Evolutionary conservation across 768 basidiomycete genomes (phyloP), one percentile per base, ranked within the genome.

Genomic region (Pleurotus eryngii): DNA sequence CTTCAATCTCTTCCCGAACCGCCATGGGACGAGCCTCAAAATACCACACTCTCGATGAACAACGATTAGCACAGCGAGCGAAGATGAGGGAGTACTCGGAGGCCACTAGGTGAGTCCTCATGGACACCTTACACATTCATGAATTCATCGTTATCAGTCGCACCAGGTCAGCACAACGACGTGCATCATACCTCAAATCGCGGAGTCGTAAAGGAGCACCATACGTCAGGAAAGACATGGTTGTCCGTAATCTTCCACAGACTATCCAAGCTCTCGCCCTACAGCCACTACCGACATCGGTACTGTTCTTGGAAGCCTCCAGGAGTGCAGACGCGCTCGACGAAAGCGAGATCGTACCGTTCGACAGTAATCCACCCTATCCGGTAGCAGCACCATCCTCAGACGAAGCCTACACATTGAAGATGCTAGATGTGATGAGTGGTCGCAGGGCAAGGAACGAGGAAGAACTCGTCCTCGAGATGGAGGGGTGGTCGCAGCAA

Each of bases 391-490:
- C n/a, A n/a, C 15, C n/a, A n/a, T 11, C 8, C 12, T 35, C 24
- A 24, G 12, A 49, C 46, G 56, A 57, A 30, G 47, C 20, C 6
- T 57, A 27, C 22, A 57, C 56, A 1, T 35, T 12, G 18, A 30
- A 27, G 46, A 27, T 57, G 42, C 7, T 46, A 17, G 56, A 57
- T 24, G 56, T 57, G 46, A 57, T 57, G 56, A n/a, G n/a, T n/a
- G n/a, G n/a, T n/a, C n/a, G n/a, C n/a, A n/a, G n/a, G n/a, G n/a
- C n/a, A n/a, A n/a, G 26, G 48, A n/a, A n/a, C 20, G 56, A 47
- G 3, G 6, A 47, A 4, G 9, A 24, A 3, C 5, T 38, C 4
- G 4, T 47, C 12, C 17, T 6, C 14, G n/a, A 35, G 15, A 8
- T 17, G 46, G 24, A 9, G 9, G 46, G 15, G 17, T 45, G 38